Percentiles rank a stretch among this genome's conserved stretches.
Conservation (phyloP, 352 stramenopile genomes). For the Phytopythium cucurbitacearum region DNA sequence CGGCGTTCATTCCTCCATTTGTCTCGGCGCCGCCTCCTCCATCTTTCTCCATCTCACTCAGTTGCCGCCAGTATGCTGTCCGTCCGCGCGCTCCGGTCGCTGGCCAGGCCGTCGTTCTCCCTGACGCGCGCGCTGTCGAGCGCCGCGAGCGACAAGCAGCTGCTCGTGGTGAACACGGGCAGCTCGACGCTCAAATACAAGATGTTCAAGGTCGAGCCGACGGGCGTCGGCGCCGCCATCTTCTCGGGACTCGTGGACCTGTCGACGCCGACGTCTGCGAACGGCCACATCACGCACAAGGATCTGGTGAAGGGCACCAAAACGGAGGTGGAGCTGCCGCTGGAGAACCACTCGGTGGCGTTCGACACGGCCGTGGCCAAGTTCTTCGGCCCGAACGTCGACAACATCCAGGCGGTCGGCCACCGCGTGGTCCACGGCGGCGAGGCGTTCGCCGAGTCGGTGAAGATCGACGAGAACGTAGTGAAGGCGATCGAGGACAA, state of each 20-base stretch:
- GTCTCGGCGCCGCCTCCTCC: too few relatives aligned
- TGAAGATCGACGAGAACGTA: constrained; percentile 47
- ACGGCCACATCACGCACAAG: constrained; percentile 70
- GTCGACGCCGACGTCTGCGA: constrained; percentile 48
- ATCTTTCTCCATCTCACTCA: too few relatives aligned
- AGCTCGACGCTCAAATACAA: constrained; percentile 87
- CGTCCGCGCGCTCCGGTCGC: too few relatives aligned
- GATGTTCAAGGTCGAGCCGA: constrained; percentile 48
- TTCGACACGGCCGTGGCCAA: constrained; percentile 53
- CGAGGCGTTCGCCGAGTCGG: constrained; percentile 59
- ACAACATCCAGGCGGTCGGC: constrained; percentile 68
- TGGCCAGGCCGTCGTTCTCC: too few relatives aligned
- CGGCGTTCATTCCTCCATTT: too few relatives aligned
- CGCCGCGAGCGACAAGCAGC: constrained; percentile 18
- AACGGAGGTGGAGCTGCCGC: constrained; percentile 39
- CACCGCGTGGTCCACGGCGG: constrained; percentile 89
- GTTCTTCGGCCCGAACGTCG: constrained; percentile 52
- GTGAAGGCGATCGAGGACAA: constrained; percentile 55
- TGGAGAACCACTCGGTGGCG: constrained; percentile 52
- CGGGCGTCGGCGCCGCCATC: constrained; percentile 42
- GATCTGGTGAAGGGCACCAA: constrained; percentile 42
- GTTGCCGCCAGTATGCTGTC: too few relatives aligned
- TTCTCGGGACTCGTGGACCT: constrained; percentile 80
- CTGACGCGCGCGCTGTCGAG: constrained; percentile 19
- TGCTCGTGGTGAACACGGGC: constrained; percentile 77